Base-by-base conservation (phyloP, 331 rosid genomes). In the Telfairia occidentalis region DNA sequence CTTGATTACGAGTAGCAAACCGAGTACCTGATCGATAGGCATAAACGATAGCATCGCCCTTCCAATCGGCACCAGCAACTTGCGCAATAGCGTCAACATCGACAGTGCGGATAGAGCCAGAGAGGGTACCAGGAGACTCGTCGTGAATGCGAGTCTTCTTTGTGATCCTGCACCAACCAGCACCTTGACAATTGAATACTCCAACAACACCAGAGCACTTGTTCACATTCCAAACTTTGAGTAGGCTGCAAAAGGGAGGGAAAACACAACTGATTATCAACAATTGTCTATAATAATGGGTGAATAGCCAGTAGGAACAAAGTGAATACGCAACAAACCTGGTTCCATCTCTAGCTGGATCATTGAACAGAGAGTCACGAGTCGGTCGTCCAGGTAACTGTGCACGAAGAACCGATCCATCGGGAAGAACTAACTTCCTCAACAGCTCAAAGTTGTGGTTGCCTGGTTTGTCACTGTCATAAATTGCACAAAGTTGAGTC, bases 151-250 rank as follows among this genome's bases (percentile, higher is more conserved):
- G 90, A 15, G 90, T 91, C 83, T 88, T 91, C 87, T 92, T 95
- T 74, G 76, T 79, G 29, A 83, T 21, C 84, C 89, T 92, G 92
- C 99, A 92, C 99, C 97, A 95, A 7, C 97, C 99, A 19, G 99
- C 99, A 63, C 99, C 99, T 89, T 95, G 99, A 81, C 99, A 92
- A 75, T 95, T 95, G 78, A 92, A 92, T 3, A 90, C 93, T 59
- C 99, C 99, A 69, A 95, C 90, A 21, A 95, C 96, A 42, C 99
- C 99, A 16, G 96, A 76, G 75, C 90, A 92, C 75, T 89, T 87
- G 88, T 95, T 95, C 82, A 95, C 28, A 86, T 95, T 95, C 99
- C 99, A 95, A 78, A 95, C 71, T 81, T 95, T 95, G 79, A 95
- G 97, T 88, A 95, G 82, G 85, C 99, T 95, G 80, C 75, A 83